phyloP scores from a whole-genome alignment of 176 grass and related monocot genomes.

The Puccinellia tenuiflora region DNA sequence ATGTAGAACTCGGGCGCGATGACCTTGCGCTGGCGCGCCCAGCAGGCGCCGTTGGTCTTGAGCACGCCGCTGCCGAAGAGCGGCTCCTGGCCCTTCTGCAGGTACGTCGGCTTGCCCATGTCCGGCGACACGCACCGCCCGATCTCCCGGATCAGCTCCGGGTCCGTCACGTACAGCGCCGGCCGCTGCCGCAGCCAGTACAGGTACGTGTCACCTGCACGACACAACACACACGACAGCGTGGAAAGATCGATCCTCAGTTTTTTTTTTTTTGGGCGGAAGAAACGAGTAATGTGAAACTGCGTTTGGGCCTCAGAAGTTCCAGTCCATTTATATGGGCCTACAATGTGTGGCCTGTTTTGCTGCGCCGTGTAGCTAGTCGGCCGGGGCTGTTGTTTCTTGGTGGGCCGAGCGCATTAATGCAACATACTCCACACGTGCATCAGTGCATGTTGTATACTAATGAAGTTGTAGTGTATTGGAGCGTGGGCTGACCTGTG shows the following conservation, averaged over 20 bases:
- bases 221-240: not conserved
- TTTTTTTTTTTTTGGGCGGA: not conserved
- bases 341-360: not conserved
- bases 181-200: constrained; percentile 68
- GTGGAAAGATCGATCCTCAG: not conserved
- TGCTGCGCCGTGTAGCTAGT: not conserved
- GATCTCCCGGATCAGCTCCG: constrained; percentile 77
- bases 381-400: not conserved
- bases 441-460: too few species aligned
- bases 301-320: not conserved
- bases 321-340: not conserved
- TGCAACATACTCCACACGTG: too few species aligned
- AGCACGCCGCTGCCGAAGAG: constrained; percentile 78
- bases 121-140: constrained; percentile 67
- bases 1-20: constrained; percentile 87
- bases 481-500: too few species aligned
- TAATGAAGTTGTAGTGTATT: too few species aligned
- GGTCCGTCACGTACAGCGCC: constrained; percentile 77
- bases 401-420: not conserved
- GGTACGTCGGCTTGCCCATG: constrained; percentile 77
- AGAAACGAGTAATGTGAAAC: not conserved
- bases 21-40: constrained; percentile 71
- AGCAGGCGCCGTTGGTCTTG: constrained; percentile 63
- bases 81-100: constrained; percentile 81
- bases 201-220: constrained; percentile 60